phyloP scores from a whole-genome alignment of 73 alveolate genomes.

The Paramecium bursaria region DNA sequence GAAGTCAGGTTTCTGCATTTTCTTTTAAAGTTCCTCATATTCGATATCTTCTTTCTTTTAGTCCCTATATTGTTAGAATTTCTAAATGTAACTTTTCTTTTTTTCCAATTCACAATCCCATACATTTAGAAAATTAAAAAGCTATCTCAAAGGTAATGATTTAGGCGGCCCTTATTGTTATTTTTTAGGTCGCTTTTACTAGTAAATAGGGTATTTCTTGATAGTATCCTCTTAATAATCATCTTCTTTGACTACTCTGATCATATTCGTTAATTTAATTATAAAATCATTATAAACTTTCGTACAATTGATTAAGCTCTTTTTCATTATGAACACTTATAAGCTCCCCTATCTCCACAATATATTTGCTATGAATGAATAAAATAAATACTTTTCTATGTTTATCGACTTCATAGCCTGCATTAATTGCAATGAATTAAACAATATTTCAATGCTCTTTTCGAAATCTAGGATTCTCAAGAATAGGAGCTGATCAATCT shows the following conservation, averaged over 20 bases:
- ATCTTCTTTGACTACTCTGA: too few relatives aligned
- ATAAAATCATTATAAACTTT: too few relatives aligned
- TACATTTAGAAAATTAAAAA: conserved; percentile 35
- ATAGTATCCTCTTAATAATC: conserved; percentile 14
- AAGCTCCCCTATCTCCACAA: too few relatives aligned
- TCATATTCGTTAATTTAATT: too few relatives aligned
- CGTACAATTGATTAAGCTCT: too few relatives aligned
- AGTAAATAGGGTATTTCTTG: conserved; percentile 11
- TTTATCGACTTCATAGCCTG: too few relatives aligned
- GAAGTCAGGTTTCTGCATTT: conserved; percentile 54
- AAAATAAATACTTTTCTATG: too few relatives aligned
- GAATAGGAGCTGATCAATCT: too few relatives aligned
- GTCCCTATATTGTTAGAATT: background rate
- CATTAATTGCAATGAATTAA: background rate
- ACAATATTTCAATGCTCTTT: background rate
- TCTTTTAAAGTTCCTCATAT: conserved; percentile 45
- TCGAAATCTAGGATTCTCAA: background rate
- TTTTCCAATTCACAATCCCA: conserved; percentile 45
- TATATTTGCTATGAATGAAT: too few relatives aligned
- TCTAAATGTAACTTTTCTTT: background rate
- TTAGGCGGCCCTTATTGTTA: conserved; percentile 28
- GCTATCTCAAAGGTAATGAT: conserved; percentile 3
- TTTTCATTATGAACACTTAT: too few relatives aligned
- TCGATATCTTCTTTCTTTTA: conserved; percentile 36
- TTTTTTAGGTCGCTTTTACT: background rate